Evolutionary conservation across 768 basidiomycete species (phyloP).

Genomic region (Scleroderma bovista): DNA sequence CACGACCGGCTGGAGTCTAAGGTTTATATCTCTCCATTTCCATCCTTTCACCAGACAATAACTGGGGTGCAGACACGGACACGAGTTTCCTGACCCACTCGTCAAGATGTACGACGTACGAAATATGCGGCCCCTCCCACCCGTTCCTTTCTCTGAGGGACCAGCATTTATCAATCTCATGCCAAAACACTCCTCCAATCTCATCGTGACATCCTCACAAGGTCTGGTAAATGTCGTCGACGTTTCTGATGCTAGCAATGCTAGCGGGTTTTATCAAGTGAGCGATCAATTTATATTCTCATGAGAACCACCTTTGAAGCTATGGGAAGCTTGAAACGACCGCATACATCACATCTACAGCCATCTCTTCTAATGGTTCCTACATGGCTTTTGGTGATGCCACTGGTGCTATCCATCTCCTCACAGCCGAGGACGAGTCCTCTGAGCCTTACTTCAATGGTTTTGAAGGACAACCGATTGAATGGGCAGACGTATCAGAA

Average conservation of each 20-base stretch:
- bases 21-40: slow-evolving; percentile 38
- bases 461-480: slow-evolving; percentile 78
- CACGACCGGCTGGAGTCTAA: slow-evolving; percentile 82
- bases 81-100: slow-evolving; percentile 83
- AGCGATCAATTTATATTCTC: neutral
- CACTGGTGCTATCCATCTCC: slow-evolving; percentile 75
- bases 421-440: slow-evolving; percentile 65
- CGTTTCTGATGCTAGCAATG: slow-evolving; percentile 59
- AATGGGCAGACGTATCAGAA: slow-evolving; percentile 76
- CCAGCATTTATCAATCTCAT: slow-evolving; percentile 82
- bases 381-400: slow-evolving; percentile 92
- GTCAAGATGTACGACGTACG: slow-evolving; percentile 92
- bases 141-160: slow-evolving; percentile 81
- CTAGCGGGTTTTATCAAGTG: slow-evolving; percentile 80
- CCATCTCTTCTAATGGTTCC: slow-evolving; percentile 82
- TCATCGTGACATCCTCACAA: slow-evolving; percentile 72
- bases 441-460: slow-evolving; percentile 74
- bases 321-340: slow-evolving; percentile 54
- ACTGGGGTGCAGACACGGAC: slow-evolving; percentile 58
- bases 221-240: slow-evolving; percentile 87
- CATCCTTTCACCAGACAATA: slow-evolving; percentile 1
- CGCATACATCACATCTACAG: slow-evolving; percentile 72
- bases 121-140: slow-evolving; percentile 74
- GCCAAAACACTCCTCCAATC: slow-evolving; percentile 66
- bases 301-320: slow-evolving; percentile 1